Evolutionary conservation across 2,329 filamentous ascomycete genomes (phyloP).

Genomic region (Didymella exigua): DNA sequence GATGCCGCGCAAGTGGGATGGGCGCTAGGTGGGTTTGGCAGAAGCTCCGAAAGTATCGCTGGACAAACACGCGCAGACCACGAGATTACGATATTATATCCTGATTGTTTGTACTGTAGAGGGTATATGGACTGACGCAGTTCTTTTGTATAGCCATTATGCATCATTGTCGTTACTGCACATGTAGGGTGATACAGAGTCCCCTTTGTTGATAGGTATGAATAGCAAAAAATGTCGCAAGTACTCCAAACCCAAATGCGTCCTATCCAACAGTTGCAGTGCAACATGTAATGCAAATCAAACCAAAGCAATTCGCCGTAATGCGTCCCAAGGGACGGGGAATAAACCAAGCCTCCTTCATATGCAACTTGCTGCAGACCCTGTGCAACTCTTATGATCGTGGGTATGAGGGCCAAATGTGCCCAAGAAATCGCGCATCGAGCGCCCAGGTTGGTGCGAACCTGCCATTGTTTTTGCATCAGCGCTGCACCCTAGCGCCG

Average conservation of each 20-base stretch:
- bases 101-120: constrained; percentile 14
- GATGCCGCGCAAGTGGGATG: neutral
- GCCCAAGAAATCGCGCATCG: constrained; percentile 3
- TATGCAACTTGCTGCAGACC: constrained; percentile 15
- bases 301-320: constrained; percentile 8
- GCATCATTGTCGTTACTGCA: constrained; percentile 26
- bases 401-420: constrained; percentile 1
- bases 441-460: constrained; percentile 5
- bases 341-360: constrained; percentile 2
- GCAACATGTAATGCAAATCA: constrained; percentile 19
- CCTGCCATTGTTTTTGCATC: constrained; percentile 11
- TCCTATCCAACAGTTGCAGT: constrained; percentile 15
- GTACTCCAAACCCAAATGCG: constrained; percentile 25
- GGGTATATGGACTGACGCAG: constrained; percentile 17
- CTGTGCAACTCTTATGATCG: constrained; percentile 2
- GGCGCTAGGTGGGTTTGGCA: neutral
- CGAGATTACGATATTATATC: neutral
- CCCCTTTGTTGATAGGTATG: constrained; percentile 10
- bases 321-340: constrained; percentile 2
- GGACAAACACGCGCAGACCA: neutral
- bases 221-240: constrained; percentile 13
- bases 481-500: constrained; percentile 39
- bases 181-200: constrained; percentile 16
- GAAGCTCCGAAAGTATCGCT: neutral
- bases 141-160: constrained; percentile 28